A percentile compares a stretch with the other conserved stretches of the same genome.
Conservation (phyloP, 2,329 filamentous ascomycete species). For the Clonostachys chloroleuca region DNA sequence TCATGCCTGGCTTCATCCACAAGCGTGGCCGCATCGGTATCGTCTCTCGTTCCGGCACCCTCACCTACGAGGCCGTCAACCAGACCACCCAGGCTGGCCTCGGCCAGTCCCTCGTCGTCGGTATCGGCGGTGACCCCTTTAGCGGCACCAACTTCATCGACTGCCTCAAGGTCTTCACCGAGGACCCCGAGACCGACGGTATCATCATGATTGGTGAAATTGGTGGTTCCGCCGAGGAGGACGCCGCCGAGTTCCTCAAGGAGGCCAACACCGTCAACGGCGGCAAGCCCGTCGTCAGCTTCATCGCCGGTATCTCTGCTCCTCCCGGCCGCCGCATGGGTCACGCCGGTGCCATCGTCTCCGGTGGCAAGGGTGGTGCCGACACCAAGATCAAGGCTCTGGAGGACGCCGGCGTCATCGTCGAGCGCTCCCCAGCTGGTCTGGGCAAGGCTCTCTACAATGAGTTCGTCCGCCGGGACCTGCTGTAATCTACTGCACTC, state of each 20-base stretch:
- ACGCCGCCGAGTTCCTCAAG: conserved; percentile 94
- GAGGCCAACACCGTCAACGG: conserved; percentile 81
- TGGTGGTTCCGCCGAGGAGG: conserved; percentile 94
- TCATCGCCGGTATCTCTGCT: conserved; percentile 97
- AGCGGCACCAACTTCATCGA: conserved; percentile 99
- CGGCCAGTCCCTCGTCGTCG: conserved; percentile 95
- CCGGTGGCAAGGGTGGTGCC: conserved; percentile 94
- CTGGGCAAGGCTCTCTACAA: conserved; percentile 92
- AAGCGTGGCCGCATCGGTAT: conserved; percentile 98
- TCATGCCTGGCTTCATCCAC: conserved; percentile 99
- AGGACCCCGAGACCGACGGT: conserved; percentile 94
- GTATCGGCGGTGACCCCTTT: conserved; percentile 98
- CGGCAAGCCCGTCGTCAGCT: conserved; percentile 91
- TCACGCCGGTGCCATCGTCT: conserved; percentile 96
- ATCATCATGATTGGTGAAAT: conserved; percentile 99
- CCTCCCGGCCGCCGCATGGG: conserved; percentile 97
- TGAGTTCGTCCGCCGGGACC: conserved; percentile 93
- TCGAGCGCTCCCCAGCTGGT: conserved; percentile 88
- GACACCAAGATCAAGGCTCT: conserved; percentile 97
- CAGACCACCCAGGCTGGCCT: conserved; percentile 97
- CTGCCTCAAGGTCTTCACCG: conserved; percentile 93
- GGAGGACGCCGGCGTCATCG: conserved; percentile 88
- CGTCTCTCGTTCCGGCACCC: conserved; percentile 94
- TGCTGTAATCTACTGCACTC: conserved; percentile 61
- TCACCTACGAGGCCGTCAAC: conserved; percentile 99